These are phyloP conservation scores for Epicoccum sorghinum DNA, from an alignment of 2,329 filamentous ascomycete species.

Conservation along the genomic window DNA sequence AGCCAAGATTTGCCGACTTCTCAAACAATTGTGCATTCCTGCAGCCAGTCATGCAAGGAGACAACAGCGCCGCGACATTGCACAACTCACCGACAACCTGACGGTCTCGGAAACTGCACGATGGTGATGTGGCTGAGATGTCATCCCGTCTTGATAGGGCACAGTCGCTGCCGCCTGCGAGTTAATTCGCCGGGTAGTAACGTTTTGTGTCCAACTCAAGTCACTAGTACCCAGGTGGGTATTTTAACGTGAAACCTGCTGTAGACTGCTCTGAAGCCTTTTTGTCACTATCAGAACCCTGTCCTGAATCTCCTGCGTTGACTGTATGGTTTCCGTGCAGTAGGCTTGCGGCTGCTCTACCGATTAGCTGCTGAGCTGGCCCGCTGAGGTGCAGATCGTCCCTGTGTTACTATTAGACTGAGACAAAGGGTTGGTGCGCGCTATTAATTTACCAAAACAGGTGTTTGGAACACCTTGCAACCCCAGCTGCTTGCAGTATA, in stretches of 20 bases:
- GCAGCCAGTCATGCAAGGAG: slow-evolving; percentile 44
- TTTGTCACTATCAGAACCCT: slow-evolving; percentile 10
- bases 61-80: slow-evolving; percentile 33
- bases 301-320: slow-evolving; percentile 28
- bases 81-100: slow-evolving; percentile 17
- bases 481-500: slow-evolving; percentile 35
- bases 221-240: slow-evolving; percentile 43
- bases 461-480: slow-evolving; percentile 39
- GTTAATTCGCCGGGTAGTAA: slow-evolving; percentile 4
- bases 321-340: slow-evolving; percentile 39
- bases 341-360: slow-evolving; percentile 42
- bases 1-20: slow-evolving; percentile 31
- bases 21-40: slow-evolving; percentile 45
- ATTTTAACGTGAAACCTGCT: slow-evolving; percentile 36
- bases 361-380: slow-evolving; percentile 45
- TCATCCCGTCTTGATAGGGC: slow-evolving; percentile 19
- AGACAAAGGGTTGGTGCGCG: slow-evolving; percentile 41
- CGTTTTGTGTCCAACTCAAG: slow-evolving; percentile 16
- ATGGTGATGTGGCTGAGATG: slow-evolving; percentile 21
- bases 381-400: slow-evolving; percentile 44
- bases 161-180: background rate
- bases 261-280: slow-evolving; percentile 21
- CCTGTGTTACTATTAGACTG: slow-evolving; percentile 39
- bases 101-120: slow-evolving; percentile 25
- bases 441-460: slow-evolving; percentile 43